These are phyloP conservation scores for Pleurostoma richardsiae DNA, from an alignment of 2,329 filamentous ascomycete genomes.

Conservation along the genomic window DNA sequence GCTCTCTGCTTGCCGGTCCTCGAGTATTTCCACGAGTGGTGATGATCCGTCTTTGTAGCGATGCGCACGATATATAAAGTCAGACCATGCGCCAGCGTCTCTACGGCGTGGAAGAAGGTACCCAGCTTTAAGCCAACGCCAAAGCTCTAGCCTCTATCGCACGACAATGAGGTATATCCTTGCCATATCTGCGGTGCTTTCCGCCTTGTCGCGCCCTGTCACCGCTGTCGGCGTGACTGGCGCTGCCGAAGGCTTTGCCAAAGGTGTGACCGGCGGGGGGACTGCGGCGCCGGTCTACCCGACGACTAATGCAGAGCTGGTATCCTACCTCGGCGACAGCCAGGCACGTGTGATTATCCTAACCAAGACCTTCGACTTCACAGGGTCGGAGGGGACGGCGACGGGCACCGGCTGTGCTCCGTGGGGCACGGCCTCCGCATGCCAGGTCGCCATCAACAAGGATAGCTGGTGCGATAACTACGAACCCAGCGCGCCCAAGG, in stretches of 20 bases:
- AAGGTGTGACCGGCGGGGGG: conserved; percentile 56
- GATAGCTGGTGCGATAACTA: conserved; percentile 56
- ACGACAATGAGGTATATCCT: too few species aligned
- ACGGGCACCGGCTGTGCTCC: conserved; percentile 52
- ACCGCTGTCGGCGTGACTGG: conserved; percentile 24
- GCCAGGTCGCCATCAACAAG: conserved; percentile 58
- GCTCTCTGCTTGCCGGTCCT: too few species aligned
- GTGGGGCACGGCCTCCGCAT: conserved; percentile 44
- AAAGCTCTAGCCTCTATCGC: too few species aligned
- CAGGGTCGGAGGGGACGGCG: conserved; percentile 45
- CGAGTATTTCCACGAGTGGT: too few species aligned
- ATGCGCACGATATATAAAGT: too few species aligned
- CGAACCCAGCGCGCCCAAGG: conserved; percentile 41
- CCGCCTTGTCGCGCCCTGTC: conserved; percentile 16
- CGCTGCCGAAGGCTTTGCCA: conserved; percentile 35
- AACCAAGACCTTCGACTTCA: conserved; percentile 52
- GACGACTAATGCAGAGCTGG: conserved; percentile 47
- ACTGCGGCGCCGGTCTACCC: conserved; percentile 48
- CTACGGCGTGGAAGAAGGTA: too few species aligned
- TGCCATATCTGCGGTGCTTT: conserved; percentile 3
- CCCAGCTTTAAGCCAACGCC: too few species aligned
- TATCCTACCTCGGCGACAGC: conserved; percentile 51
- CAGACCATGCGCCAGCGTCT: too few species aligned
- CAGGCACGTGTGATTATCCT: conserved; percentile 53
- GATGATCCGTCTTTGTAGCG: too few species aligned